Evolutionary conservation across 306 rosid genomes (phyloP).

Genomic region (Castanea sativa): DNA sequence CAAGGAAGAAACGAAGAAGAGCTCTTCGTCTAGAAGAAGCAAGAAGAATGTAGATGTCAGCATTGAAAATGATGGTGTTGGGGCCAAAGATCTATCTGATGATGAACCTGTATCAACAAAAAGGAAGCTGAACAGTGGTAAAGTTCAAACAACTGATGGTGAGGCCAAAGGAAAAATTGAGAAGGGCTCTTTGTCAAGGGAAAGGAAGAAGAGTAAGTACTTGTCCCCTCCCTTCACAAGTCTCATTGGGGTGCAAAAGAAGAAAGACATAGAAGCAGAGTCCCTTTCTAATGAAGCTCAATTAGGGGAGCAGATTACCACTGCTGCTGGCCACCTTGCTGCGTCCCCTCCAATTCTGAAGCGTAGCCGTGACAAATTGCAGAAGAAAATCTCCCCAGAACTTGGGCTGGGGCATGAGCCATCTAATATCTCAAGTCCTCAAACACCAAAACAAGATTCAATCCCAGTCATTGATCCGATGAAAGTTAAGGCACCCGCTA

Average conservation of each 20-base stretch:
- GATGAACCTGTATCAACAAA: conserved; percentile 1
- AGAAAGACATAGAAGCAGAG: conserved; percentile 27
- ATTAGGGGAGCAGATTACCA: conserved; percentile 21
- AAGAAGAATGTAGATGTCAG: conserved; percentile 24
- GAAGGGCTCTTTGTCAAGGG: conserved; percentile 41
- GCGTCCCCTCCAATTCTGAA: conserved; percentile 25
- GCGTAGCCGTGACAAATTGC: conserved; percentile 17
- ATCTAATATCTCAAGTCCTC: conserved; percentile 29
- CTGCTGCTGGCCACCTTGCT: conserved; percentile 22
- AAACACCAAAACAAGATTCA: conserved; percentile 24
- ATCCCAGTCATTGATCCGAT: conserved; percentile 35
- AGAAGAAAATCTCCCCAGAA: conserved; percentile 24
- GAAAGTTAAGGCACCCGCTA: conserved; percentile 38
- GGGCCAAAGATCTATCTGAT: conserved; percentile 18
- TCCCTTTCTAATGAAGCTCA: conserved; percentile 21
- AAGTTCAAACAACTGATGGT: conserved; percentile 13
- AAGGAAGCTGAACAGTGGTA: background rate
- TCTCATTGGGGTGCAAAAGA: conserved; percentile 31
- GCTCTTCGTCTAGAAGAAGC: conserved; percentile 12
- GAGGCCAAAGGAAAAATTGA: conserved; percentile 27
- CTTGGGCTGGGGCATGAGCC: conserved; percentile 13
- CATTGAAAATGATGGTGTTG: conserved; percentile 11
- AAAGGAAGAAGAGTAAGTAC: conserved; percentile 84
- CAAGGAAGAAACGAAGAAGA: conserved; percentile 25
- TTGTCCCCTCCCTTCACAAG: conserved; percentile 80